Percentiles rank a stretch among this genome's conserved stretches.
These are phyloP conservation scores for Phytophthora citricola DNA, from an alignment of 352 stramenopile genomes.

Conservation along the genomic window DNA sequence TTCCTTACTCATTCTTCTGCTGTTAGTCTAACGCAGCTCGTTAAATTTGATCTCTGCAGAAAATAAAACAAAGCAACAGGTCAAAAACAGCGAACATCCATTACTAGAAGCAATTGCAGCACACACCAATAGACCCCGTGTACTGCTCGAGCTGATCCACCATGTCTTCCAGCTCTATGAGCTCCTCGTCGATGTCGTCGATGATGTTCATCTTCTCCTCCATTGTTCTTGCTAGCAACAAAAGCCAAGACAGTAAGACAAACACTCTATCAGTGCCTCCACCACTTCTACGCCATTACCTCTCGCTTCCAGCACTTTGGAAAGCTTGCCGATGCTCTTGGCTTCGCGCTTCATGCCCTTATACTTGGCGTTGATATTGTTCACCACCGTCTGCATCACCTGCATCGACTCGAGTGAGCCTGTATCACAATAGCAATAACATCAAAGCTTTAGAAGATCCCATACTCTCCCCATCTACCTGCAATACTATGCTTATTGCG, in stretches of 20 bases:
- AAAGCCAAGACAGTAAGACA: neutral
- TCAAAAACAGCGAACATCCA: slow-evolving; percentile 4
- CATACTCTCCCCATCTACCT: too few species aligned
- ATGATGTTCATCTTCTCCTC: slow-evolving; percentile 82
- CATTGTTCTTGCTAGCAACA: slow-evolving; percentile 52
- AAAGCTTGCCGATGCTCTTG: slow-evolving; percentile 67
- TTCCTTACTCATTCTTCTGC: neutral
- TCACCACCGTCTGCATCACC: slow-evolving; percentile 68
- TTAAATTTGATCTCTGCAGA: slow-evolving; percentile 77
- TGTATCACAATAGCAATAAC: slow-evolving; percentile 19
- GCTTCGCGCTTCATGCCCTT: slow-evolving; percentile 62
- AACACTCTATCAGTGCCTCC: neutral
- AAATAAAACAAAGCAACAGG: neutral
- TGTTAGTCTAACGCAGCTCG: slow-evolving; percentile 46
- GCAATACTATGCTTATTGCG: too few species aligned
- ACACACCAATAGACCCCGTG: slow-evolving; percentile 69
- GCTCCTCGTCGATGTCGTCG: slow-evolving; percentile 85
- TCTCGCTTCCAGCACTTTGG: slow-evolving; percentile 71
- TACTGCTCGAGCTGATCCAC: slow-evolving; percentile 88
- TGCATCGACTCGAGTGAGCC: slow-evolving; percentile 81
- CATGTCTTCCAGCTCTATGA: slow-evolving; percentile 89
- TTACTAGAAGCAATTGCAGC: neutral
- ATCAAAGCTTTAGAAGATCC: neutral
- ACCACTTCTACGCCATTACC: slow-evolving; percentile 36
- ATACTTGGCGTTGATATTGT: slow-evolving; percentile 72